Conservation (phyloP, 805 yeast species). For the Maudiozyma pseudohumilis region DNA sequence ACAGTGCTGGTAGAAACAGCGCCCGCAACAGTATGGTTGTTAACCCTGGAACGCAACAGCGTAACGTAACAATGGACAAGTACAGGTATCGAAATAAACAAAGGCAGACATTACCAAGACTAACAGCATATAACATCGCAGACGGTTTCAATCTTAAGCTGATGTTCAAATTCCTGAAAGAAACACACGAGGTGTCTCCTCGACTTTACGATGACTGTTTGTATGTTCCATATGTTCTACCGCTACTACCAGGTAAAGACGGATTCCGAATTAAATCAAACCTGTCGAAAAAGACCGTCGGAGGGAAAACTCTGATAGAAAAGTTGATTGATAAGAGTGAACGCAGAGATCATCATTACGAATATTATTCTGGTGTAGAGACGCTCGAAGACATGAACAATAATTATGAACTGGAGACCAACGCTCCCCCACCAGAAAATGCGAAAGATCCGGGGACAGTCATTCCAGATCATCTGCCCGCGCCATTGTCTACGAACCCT, state of each 20-base stretch:
- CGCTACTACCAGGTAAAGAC: conserved; percentile 73
- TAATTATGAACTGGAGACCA: conserved; percentile 31
- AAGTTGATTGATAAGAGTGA: conserved; percentile 70
- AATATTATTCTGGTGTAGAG: conserved; percentile 71
- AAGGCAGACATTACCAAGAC: conserved; percentile 56
- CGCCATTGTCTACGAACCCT: conserved; percentile 26
- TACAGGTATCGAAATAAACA: neutral
- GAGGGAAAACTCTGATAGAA: conserved; percentile 50
- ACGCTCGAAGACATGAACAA: conserved; percentile 47
- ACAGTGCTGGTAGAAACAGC: neutral
- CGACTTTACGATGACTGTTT: conserved; percentile 87
- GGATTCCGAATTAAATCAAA: conserved; percentile 71
- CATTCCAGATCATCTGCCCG: conserved; percentile 23
- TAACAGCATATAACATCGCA: conserved; percentile 85
- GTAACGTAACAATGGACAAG: conserved; percentile 2
- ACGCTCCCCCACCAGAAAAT: conserved; percentile 9
- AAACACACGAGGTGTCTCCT: conserved; percentile 75
- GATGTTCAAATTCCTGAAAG: conserved; percentile 53
- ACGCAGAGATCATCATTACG: conserved; percentile 84
- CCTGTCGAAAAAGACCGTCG: conserved; percentile 31
- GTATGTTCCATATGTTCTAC: conserved; percentile 81
- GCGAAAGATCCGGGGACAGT: conserved; percentile 12
- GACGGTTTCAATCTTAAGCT: conserved; percentile 64
- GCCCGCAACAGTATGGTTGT: neutral
- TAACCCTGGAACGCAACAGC: neutral